phyloP scores from a whole-genome alignment of 2,329 filamentous ascomycete species.

The Orbilia brochopaga region DNA sequence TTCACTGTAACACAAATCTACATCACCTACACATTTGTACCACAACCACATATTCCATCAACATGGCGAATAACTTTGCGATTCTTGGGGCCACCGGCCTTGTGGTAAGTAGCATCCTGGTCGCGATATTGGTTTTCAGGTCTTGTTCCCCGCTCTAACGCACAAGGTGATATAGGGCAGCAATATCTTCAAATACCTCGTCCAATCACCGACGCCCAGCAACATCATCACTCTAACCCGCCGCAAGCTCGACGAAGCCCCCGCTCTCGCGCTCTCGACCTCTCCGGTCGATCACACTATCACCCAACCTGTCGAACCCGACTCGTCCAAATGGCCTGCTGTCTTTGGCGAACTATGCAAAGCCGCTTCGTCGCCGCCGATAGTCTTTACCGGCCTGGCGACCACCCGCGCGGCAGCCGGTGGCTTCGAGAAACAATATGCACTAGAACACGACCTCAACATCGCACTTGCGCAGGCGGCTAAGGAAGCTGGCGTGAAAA shows the following conservation, averaged over 20 bases:
- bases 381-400: slow-evolving; percentile 79
- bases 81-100: slow-evolving; percentile 46
- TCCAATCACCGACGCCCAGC: slow-evolving; percentile 58
- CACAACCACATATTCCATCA: slow-evolving; percentile 7
- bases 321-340: slow-evolving; percentile 72
- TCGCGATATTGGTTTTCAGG: neutral
- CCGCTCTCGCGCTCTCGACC: slow-evolving; percentile 37
- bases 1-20: neutral
- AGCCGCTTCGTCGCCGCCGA: slow-evolving; percentile 64
- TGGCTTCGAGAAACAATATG: slow-evolving; percentile 77
- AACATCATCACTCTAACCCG: slow-evolving; percentile 61
- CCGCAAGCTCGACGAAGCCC: slow-evolving; percentile 64
- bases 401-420: slow-evolving; percentile 80
- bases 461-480: slow-evolving; percentile 77
- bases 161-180: slow-evolving; percentile 63
- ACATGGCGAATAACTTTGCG: slow-evolving; percentile 38
- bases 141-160: slow-evolving; percentile 19
- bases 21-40: neutral
- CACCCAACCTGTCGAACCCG: slow-evolving; percentile 56
- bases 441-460: slow-evolving; percentile 87
- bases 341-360: slow-evolving; percentile 56
- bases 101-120: slow-evolving; percentile 25
- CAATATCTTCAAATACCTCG: slow-evolving; percentile 70
- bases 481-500: slow-evolving; percentile 72
- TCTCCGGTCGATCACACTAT: slow-evolving; percentile 63